These are phyloP conservation scores for Psidium friedrichsthalianum DNA, from an alignment of 345 rosid species.

Conservation along the genomic window DNA sequence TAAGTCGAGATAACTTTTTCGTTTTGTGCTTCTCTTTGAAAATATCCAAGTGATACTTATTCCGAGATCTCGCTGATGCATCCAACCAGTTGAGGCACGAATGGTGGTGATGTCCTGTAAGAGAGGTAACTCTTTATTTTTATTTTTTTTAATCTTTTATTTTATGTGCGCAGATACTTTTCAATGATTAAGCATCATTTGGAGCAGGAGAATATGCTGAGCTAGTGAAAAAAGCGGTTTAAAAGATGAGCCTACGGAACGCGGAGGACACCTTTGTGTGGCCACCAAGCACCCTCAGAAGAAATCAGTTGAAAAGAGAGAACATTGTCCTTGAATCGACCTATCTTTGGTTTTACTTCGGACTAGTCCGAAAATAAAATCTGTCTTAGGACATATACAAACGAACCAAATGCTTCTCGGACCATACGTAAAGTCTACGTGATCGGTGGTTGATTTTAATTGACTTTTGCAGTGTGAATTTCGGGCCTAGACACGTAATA, in stretches of 20 bases:
- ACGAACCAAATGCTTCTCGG: background rate
- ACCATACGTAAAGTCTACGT: background rate
- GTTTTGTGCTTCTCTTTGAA: background rate
- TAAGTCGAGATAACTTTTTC: rapidly evolving
- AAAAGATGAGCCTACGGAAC: background rate
- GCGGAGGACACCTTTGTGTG: background rate
- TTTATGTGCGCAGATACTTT: background rate
- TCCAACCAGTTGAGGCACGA: background rate
- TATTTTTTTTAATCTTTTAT: background rate
- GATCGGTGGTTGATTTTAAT: background rate
- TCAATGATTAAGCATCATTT: background rate
- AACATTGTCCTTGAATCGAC: background rate
- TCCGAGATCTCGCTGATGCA: background rate
- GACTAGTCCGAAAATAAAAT: background rate
- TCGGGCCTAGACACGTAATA: background rate
- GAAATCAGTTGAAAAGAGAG: background rate
- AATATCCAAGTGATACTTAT: background rate
- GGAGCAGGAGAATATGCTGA: background rate
- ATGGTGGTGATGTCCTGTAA: background rate
- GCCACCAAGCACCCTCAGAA: background rate
- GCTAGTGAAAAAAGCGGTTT: background rate
- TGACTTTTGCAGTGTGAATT: background rate
- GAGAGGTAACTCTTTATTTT: background rate
- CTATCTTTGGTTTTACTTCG: background rate
- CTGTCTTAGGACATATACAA: background rate